Conservation (phyloP, 495 filamentous ascomycete genomes). For the Aspergillus carlsbadensis region DNA sequence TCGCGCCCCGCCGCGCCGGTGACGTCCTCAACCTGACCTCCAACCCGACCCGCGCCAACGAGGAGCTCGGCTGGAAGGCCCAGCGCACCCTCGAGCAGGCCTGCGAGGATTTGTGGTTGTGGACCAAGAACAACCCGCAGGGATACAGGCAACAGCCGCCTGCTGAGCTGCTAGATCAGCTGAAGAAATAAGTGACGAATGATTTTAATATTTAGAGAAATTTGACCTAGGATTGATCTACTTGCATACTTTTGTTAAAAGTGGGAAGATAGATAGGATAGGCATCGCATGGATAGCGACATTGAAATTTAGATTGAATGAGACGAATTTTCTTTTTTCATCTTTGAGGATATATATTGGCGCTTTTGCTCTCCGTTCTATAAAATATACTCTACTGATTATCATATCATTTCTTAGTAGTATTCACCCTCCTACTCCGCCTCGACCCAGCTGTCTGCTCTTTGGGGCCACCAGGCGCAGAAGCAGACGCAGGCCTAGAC, state of each 20-base stretch:
- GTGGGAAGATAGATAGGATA: neutral
- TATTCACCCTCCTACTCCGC: slow-evolving; percentile 40
- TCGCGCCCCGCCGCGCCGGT: slow-evolving; percentile 77
- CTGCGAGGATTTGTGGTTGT: slow-evolving; percentile 92
- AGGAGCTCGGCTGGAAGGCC: slow-evolving; percentile 91
- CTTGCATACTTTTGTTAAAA: slow-evolving; percentile 1
- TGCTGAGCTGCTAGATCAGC: slow-evolving; percentile 70
- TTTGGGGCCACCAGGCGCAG: slow-evolving; percentile 28
- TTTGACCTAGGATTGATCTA: neutral
- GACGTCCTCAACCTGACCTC: slow-evolving; percentile 95
- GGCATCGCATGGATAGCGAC: slow-evolving; percentile 18
- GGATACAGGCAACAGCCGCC: slow-evolving; percentile 92
- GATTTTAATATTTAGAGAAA: no score
- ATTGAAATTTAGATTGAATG: slow-evolving; percentile 31
- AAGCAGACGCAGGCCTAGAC: neutral
- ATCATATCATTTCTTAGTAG: slow-evolving; percentile 8
- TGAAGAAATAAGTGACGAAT: slow-evolving; percentile 54
- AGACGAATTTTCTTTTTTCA: slow-evolving; percentile 45
- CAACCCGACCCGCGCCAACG: slow-evolving; percentile 81
- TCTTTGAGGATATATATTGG: neutral
- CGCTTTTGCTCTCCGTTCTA: neutral
- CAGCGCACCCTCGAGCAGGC: slow-evolving; percentile 86
- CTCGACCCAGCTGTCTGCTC: slow-evolving; percentile 42
- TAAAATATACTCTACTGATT: neutral
- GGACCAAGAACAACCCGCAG: slow-evolving; percentile 92